Percentiles rank a stretch among this genome's conserved stretches.
phyloP scores from a whole-genome alignment of 495 filamentous ascomycete species.

The Coniosporium apollinis region DNA sequence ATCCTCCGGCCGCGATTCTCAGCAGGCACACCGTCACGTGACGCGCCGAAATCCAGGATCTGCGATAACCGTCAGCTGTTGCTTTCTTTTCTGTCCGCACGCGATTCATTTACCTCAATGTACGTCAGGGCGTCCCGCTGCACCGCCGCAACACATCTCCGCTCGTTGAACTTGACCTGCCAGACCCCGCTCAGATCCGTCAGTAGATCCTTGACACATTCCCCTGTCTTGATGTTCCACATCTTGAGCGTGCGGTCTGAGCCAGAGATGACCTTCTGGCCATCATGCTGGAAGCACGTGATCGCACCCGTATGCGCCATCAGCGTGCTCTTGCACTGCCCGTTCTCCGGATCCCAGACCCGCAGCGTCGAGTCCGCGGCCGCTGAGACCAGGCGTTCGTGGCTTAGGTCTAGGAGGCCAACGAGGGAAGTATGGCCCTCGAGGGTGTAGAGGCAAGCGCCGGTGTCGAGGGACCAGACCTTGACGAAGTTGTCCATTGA shows the following conservation, averaged over 20 bases:
- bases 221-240: conserved; percentile 89
- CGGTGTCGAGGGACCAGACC: conserved; percentile 93
- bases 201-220: conserved; percentile 84
- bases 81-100: not conserved
- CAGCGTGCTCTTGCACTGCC: conserved; percentile 75
- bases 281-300: conserved; percentile 97
- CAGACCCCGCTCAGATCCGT: conserved; percentile 93
- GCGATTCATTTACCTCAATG: conserved; percentile 58
- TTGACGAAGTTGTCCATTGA: conserved; percentile 98
- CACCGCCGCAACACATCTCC: conserved; percentile 89
- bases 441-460: conserved; percentile 68
- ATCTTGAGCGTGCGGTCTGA: conserved; percentile 94
- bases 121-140: conserved; percentile 85
- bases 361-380: conserved; percentile 88
- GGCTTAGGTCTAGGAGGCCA: conserved; percentile 71
- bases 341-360: conserved; percentile 93
- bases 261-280: conserved; percentile 88
- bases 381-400: conserved; percentile 81
- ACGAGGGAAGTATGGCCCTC: conserved; percentile 92
- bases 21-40: conserved; percentile 33
- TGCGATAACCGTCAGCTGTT: conserved; percentile 3
- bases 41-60: conserved; percentile 54
- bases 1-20: conserved; percentile 66
- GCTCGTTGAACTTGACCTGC: conserved; percentile 96
- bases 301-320: conserved; percentile 93